Conservation (phyloP, 2,329 filamentous ascomycete species). For the Tolypocladium pustulatum region DNA sequence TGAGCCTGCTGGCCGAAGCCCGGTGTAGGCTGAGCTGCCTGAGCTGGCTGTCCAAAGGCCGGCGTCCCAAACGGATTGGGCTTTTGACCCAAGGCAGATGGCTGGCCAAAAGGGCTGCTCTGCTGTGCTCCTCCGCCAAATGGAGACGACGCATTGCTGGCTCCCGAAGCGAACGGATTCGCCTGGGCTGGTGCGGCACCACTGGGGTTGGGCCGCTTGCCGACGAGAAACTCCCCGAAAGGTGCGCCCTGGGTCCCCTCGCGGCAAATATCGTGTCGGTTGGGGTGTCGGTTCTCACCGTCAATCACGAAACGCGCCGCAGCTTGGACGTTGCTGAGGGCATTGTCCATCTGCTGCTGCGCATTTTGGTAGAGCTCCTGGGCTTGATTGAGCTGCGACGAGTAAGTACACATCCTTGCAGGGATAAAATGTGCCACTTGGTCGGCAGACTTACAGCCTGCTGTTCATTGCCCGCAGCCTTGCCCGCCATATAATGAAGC, state of each 20-base stretch:
- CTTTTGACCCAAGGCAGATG: conserved; percentile 20
- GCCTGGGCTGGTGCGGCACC: conserved; percentile 15
- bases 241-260: conserved; percentile 32
- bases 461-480: conserved; percentile 48
- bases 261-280: conserved; percentile 55
- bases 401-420: conserved; percentile 8
- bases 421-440: neutral
- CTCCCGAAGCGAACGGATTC: conserved; percentile 31
- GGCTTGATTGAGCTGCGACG: conserved; percentile 45
- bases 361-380: conserved; percentile 52
- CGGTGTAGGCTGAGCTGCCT: conserved; percentile 14
- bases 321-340: conserved; percentile 57
- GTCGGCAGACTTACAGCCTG: conserved; percentile 31
- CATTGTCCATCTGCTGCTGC: conserved; percentile 61
- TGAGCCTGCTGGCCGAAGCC: conserved; percentile 33
- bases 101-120: conserved; percentile 28
- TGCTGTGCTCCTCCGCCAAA: conserved; percentile 17
- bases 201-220: conserved; percentile 18
- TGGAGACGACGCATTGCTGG: conserved; percentile 10
- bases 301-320: conserved; percentile 61
- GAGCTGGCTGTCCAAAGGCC: conserved; percentile 24
- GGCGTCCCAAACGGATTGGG: conserved; percentile 23
- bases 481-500: conserved; percentile 55
- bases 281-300: conserved; percentile 61
- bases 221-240: conserved; percentile 33